phyloP scores from a whole-genome alignment of 768 basidiomycete genomes.

The Lactarius akahatsu region DNA sequence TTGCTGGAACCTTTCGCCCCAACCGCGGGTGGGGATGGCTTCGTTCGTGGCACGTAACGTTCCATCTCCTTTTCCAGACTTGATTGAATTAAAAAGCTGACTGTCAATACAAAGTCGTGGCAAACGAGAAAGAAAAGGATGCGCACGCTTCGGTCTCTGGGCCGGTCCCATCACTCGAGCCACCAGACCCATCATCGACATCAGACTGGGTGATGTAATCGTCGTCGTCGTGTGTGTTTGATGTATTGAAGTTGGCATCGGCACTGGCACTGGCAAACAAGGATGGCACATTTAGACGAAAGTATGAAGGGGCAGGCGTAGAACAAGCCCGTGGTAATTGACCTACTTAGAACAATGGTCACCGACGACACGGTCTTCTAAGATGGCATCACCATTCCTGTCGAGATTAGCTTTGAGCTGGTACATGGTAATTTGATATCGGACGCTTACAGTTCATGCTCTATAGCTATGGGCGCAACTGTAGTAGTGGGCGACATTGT shows the following conservation, averaged over 20 bases:
- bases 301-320: not conserved
- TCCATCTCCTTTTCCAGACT: not conserved
- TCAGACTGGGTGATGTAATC: not conserved
- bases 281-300: not conserved
- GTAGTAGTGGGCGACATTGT: not conserved
- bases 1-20: not conserved
- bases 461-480: not conserved
- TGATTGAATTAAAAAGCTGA: not conserved
- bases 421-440: not conserved
- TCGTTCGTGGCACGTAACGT: slow-evolving; percentile 3
- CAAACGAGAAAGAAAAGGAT: not conserved
- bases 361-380: not conserved
- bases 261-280: not conserved
- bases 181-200: not conserved
- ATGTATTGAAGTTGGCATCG: not conserved
- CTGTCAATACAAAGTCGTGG: no score
- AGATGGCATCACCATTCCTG: not conserved
- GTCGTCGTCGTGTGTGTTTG: not conserved
- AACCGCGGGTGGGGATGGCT: not conserved
- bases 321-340: not conserved
- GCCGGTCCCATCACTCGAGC: not conserved
- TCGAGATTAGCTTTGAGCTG: not conserved
- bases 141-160: slow-evolving; percentile 1
- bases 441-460: not conserved
- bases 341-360: not conserved